phyloP scores from a whole-genome alignment of 306 rosid genomes.

The Lupinus albus region DNA sequence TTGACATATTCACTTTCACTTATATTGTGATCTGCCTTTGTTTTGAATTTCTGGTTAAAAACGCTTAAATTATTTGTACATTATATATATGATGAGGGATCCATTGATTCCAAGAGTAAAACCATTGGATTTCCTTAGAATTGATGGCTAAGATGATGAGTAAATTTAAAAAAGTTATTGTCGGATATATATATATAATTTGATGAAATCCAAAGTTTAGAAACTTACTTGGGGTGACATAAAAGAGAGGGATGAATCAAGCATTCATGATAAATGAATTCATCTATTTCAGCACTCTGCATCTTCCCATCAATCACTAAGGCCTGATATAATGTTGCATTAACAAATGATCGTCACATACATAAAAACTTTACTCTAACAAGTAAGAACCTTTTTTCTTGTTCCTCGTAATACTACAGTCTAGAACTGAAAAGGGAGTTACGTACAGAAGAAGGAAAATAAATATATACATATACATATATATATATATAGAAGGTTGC shows the following conservation, averaged over 20 bases:
- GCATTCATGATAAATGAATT: conserved; percentile 90
- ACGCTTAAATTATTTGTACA: no score
- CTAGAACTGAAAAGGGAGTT: background rate
- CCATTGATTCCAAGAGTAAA: no score
- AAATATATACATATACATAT: no score
- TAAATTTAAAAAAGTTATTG: no score
- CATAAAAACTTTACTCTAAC: background rate
- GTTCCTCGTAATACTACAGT: background rate
- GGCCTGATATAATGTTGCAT: conserved; percentile 52
- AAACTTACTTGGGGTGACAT: conserved; percentile 73
- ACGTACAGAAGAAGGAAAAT: background rate
- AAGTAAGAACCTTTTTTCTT: background rate
- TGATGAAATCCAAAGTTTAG: background rate
- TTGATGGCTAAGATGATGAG: no score
- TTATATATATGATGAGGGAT: no score
- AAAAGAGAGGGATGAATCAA: conserved; percentile 87
- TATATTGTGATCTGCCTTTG: no score
- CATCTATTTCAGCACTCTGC: conserved; percentile 90
- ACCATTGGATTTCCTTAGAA: no score
- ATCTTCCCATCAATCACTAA: conserved; percentile 92
- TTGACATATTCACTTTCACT: no score
- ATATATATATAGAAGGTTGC: no score
- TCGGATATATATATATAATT: background rate
- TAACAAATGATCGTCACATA: background rate
- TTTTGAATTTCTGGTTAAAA: no score